These are phyloP conservation scores for Elaeis guineensis DNA, from an alignment of 176 grass and related monocot genomes.

Conservation along the genomic window DNA sequence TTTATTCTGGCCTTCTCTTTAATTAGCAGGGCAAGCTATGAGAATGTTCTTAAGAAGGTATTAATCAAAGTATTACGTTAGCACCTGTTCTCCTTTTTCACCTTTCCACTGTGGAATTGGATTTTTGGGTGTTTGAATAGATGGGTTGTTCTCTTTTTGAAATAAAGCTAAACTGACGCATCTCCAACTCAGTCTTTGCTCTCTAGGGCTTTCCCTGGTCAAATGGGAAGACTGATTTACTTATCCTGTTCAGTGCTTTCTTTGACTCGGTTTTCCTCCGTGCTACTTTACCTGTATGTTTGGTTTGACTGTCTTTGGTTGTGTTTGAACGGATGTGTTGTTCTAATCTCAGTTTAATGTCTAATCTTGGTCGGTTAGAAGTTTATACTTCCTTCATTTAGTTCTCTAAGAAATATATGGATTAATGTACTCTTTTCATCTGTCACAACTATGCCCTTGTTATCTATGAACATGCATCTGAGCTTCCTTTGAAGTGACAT, in stretches of 20 bases:
- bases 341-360: background rate
- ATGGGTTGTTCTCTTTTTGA: background rate
- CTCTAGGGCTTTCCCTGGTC: background rate
- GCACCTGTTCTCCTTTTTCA: background rate
- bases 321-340: background rate
- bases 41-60: slow-evolving; percentile 95
- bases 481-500: too few species aligned
- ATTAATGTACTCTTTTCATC: too few species aligned
- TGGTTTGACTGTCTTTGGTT: background rate
- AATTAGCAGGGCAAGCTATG: slow-evolving; percentile 90
- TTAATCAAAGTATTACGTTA: background rate
- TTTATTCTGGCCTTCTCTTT: slow-evolving; percentile 90
- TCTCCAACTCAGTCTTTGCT: background rate
- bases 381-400: too few species aligned
- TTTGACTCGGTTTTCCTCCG: too few species aligned
- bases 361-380: background rate
- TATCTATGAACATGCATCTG: too few species aligned
- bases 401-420: too few species aligned
- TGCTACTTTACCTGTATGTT: background rate
- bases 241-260: too few species aligned
- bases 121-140: background rate
- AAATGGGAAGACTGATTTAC: background rate
- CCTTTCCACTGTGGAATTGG: background rate
- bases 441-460: too few species aligned
- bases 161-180: background rate